These are phyloP conservation scores for Paragyromitra xinjiangensis DNA, from an alignment of 495 filamentous ascomycete species.

Conservation along the genomic window DNA sequence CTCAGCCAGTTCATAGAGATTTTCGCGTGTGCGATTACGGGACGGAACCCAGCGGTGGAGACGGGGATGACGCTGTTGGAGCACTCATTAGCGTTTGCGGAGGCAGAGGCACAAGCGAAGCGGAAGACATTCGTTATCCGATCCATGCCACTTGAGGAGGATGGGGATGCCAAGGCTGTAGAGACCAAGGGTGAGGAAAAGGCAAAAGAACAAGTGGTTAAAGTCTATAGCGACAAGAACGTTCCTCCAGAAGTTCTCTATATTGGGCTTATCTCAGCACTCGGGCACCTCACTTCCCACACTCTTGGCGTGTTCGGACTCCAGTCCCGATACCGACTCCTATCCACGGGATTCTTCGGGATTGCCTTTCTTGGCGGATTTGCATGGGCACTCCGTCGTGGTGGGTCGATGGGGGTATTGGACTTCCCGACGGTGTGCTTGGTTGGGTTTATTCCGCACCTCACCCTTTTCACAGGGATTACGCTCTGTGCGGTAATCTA, in stretches of 20 bases:
- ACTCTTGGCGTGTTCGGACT: constrained; percentile 79
- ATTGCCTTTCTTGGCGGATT: constrained; percentile 70
- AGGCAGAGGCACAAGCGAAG: constrained; percentile 74
- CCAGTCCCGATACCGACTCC: constrained; percentile 77
- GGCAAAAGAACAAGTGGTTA: constrained; percentile 54
- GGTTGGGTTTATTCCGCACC: constrained; percentile 91
- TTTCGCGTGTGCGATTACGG: constrained; percentile 85
- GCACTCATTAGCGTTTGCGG: constrained; percentile 93
- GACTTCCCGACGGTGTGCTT: constrained; percentile 94
- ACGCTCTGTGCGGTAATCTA: constrained; percentile 78
- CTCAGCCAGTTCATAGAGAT: constrained; percentile 89
- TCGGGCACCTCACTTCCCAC: constrained; percentile 87
- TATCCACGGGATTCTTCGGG: constrained; percentile 89
- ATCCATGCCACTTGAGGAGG: constrained; percentile 12
- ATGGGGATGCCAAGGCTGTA: not conserved
- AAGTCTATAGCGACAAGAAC: constrained; percentile 64
- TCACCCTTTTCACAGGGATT: constrained; percentile 83
- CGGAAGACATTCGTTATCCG: constrained; percentile 44
- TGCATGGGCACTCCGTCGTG: constrained; percentile 58
- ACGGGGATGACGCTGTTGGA: constrained; percentile 97
- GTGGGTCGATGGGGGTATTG: constrained; percentile 63
- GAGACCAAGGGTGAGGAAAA: constrained; percentile 4
- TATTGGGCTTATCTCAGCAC: constrained; percentile 83
- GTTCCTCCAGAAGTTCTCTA: constrained; percentile 89
- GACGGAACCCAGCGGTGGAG: constrained; percentile 78